Percentiles rank a stretch among this genome's conserved stretches.
Conservation (phyloP, 176 grass and related monocot species). For the Avena sativa region DNA sequence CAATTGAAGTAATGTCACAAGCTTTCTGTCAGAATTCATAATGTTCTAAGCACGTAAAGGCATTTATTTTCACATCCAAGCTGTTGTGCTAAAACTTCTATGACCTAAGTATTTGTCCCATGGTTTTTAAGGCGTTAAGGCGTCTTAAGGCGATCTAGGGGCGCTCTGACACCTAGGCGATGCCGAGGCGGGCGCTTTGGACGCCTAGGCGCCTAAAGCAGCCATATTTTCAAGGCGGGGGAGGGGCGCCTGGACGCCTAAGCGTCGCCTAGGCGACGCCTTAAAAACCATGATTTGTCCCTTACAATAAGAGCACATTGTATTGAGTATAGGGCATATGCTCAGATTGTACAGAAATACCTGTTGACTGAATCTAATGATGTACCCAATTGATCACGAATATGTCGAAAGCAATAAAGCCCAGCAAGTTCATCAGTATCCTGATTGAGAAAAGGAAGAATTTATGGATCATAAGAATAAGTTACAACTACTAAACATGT, state of each 20-base stretch:
- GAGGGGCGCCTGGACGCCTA: too few relatives aligned
- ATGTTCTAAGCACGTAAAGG: not conserved
- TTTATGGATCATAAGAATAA: constrained; percentile 29
- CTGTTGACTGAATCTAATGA: constrained; percentile 93
- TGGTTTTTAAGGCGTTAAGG: too few relatives aligned
- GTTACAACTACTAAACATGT: constrained; percentile 18
- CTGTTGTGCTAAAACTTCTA: constrained; percentile 16
- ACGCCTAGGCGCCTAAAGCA: too few relatives aligned
- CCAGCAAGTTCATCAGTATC: constrained; percentile 94
- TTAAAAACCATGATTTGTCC: not conserved
- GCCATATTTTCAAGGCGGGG: too few relatives aligned
- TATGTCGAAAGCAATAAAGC: constrained; percentile 96
- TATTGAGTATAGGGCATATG: constrained; percentile 19
- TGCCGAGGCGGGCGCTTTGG: too few relatives aligned
- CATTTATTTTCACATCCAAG: constrained; percentile 6
- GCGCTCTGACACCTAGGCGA: too few relatives aligned
- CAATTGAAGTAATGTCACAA: constrained; percentile 12
- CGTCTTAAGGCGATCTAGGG: too few relatives aligned
- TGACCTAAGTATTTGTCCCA: constrained; percentile 1
- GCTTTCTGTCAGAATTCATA: constrained; percentile 1
- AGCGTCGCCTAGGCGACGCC: too few relatives aligned
- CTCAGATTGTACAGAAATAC: constrained; percentile 45
- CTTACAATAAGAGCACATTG: constrained; percentile 10
- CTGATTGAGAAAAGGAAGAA: constrained; percentile 54
- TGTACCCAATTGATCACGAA: constrained; percentile 86